A percentile compares a stretch with the other conserved stretches of the same genome.
Evolutionary conservation across 306 rosid species (phyloP).

Genomic region (Notholithocarpus densiflorus): DNA sequence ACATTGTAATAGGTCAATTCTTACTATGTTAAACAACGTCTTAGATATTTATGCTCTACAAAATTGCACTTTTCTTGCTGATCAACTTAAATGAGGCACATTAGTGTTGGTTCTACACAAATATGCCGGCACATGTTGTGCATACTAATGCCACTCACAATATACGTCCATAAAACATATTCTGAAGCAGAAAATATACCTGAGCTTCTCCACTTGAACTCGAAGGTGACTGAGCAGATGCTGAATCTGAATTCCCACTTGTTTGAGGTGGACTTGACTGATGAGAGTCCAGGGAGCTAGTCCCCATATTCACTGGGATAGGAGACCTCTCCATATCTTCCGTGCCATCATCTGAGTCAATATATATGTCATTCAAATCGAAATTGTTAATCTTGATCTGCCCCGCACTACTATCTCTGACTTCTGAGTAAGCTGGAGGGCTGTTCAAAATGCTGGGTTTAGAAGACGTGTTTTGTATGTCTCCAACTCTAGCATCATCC

Average conservation of each 20-base stretch:
- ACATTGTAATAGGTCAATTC: neutral
- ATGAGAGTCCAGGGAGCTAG: slow-evolving; percentile 70
- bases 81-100: neutral
- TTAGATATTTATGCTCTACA: neutral
- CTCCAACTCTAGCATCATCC: slow-evolving; percentile 43
- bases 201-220: slow-evolving; percentile 93
- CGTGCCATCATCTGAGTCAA: slow-evolving; percentile 73
- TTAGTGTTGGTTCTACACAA: neutral
- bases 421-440: slow-evolving; percentile 66
- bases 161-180: neutral
- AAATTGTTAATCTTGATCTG: slow-evolving; percentile 64
- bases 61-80: neutral
- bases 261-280: slow-evolving; percentile 97
- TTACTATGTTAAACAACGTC: no score
- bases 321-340: slow-evolving; percentile 63
- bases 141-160: neutral
- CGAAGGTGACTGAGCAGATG: slow-evolving; percentile 87
- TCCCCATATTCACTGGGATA: slow-evolving; percentile 50
- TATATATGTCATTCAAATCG: slow-evolving; percentile 76
- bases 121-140: neutral
- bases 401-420: slow-evolving; percentile 50
- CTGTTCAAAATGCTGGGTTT: slow-evolving; percentile 54
- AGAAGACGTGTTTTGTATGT: slow-evolving; percentile 37
- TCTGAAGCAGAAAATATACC: slow-evolving; percentile 41
- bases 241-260: slow-evolving; percentile 91